phyloP scores from a whole-genome alignment of 78 protist species.

The Chrysochromulina parva region DNA sequence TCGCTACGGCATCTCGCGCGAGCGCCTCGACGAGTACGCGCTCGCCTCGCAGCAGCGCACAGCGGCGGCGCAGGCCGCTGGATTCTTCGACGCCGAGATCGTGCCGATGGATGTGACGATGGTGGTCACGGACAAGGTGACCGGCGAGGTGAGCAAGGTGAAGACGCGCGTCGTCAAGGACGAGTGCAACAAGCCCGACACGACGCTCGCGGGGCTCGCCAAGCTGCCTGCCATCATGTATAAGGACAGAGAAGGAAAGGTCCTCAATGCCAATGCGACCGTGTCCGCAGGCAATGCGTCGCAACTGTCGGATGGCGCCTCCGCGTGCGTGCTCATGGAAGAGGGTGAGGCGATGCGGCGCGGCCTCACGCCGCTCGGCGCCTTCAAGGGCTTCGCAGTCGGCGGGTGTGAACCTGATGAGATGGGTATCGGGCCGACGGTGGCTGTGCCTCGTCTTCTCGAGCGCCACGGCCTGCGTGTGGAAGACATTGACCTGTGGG shows the following conservation, averaged over 20 bases:
- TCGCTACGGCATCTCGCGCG: constrained; percentile 27
- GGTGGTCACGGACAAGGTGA: not conserved
- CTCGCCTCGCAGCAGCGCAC: constrained; percentile 18
- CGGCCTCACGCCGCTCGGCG: not conserved
- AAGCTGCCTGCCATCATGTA: not conserved
- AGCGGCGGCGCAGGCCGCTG: not conserved
- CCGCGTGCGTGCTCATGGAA: not conserved
- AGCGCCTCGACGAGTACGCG: constrained; percentile 25
- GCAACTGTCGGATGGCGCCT: constrained; percentile 18
- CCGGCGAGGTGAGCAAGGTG: not conserved
- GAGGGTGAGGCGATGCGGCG: not conserved
- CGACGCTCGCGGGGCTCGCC: not conserved
- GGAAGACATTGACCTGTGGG: not conserved
- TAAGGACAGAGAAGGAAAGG: not conserved
- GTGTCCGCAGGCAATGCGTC: constrained; percentile 22
- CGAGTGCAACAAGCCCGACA: not conserved
- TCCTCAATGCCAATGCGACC: not conserved
- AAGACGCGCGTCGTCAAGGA: not conserved
- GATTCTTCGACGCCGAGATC: not conserved
- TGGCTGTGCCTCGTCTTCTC: not conserved
- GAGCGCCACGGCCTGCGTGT: not conserved
- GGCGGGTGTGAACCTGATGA: not conserved
- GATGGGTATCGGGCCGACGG: constrained; percentile 12
- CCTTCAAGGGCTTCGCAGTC: not conserved
- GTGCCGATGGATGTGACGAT: not conserved